Evolutionary conservation across 2,329 filamentous ascomycete genomes (phyloP).

Genomic region (Nigrograna mackinnonii): DNA sequence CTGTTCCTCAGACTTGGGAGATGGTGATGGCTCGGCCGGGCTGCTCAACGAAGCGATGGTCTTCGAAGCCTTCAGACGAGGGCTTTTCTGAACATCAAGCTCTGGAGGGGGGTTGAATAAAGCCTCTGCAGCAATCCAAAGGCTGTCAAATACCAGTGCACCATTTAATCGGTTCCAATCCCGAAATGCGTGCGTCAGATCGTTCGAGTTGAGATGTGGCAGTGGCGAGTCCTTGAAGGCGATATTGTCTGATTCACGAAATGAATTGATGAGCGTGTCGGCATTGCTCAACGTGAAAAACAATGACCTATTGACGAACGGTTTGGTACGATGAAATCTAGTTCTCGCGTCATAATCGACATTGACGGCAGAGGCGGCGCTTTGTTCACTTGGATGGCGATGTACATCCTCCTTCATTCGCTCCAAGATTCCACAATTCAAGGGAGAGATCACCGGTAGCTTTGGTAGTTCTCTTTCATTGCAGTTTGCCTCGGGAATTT

Average conservation of each 20-base stretch:
- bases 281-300: slow-evolving; percentile 37
- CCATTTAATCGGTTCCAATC: slow-evolving; percentile 37
- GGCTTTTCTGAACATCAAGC: slow-evolving; percentile 28
- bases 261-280: slow-evolving; percentile 37
- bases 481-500: slow-evolving; percentile 9
- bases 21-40: background rate
- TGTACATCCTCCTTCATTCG: slow-evolving; percentile 28
- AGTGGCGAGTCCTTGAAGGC: slow-evolving; percentile 31
- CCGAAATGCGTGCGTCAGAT: slow-evolving; percentile 32
- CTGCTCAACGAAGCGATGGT: background rate
- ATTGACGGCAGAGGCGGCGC: slow-evolving; percentile 14
- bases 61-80: slow-evolving; percentile 12
- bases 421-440: slow-evolving; percentile 32
- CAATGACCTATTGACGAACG: slow-evolving; percentile 35
- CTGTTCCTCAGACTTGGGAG: background rate
- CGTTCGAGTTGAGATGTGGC: slow-evolving; percentile 36
- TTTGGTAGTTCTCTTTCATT: background rate
- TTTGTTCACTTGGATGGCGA: slow-evolving; percentile 12
- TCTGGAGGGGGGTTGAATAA: slow-evolving; percentile 40
- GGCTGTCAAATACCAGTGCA: slow-evolving; percentile 40
- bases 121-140: slow-evolving; percentile 33
- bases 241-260: slow-evolving; percentile 24
- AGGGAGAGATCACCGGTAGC: slow-evolving; percentile 22
- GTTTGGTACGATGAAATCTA: slow-evolving; percentile 15
- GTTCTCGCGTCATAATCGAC: slow-evolving; percentile 22